Conservation (phyloP, 2,329 filamentous ascomycete genomes). For the Hypocrella siamensis region DNA sequence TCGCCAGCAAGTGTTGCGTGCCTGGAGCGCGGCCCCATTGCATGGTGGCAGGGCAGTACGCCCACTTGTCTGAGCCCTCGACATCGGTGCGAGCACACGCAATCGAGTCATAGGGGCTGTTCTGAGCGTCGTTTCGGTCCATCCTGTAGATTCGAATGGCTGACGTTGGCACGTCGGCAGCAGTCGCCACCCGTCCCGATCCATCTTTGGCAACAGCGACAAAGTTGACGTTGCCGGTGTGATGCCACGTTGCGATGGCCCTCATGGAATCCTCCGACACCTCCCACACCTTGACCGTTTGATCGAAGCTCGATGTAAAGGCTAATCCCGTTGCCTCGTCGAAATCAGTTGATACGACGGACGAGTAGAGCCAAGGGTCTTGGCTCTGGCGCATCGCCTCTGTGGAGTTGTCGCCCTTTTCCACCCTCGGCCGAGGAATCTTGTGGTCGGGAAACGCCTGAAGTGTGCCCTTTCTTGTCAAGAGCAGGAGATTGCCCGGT, state of each 20-base stretch:
- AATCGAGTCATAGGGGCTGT: slow-evolving; percentile 20
- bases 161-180: slow-evolving; percentile 34
- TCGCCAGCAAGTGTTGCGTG: slow-evolving; percentile 36
- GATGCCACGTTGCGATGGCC: slow-evolving; percentile 31
- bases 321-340: slow-evolving; percentile 26
- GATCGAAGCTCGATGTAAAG: slow-evolving; percentile 47
- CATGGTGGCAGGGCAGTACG: slow-evolving; percentile 46
- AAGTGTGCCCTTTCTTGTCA: slow-evolving; percentile 25
- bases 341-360: slow-evolving; percentile 46
- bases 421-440: slow-evolving; percentile 35
- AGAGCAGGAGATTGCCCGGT: slow-evolving; percentile 43
- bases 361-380: slow-evolving; percentile 48
- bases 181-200: slow-evolving; percentile 38
- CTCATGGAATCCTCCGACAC: slow-evolving; percentile 25
- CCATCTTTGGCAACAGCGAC: slow-evolving; percentile 35
- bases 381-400: slow-evolving; percentile 42
- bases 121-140: slow-evolving; percentile 16
- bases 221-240: slow-evolving; percentile 46
- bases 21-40: slow-evolving; percentile 37
- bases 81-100: slow-evolving; percentile 24
- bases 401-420: slow-evolving; percentile 37
- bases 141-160: slow-evolving; percentile 43
- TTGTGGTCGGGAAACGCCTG: slow-evolving; percentile 40
- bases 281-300: slow-evolving; percentile 44
- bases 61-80: slow-evolving; percentile 32